Percentiles rank a stretch among this genome's conserved stretches.
Conservation (phyloP, 2,329 filamentous ascomycete species). For the Aspergillus tamarii region DNA sequence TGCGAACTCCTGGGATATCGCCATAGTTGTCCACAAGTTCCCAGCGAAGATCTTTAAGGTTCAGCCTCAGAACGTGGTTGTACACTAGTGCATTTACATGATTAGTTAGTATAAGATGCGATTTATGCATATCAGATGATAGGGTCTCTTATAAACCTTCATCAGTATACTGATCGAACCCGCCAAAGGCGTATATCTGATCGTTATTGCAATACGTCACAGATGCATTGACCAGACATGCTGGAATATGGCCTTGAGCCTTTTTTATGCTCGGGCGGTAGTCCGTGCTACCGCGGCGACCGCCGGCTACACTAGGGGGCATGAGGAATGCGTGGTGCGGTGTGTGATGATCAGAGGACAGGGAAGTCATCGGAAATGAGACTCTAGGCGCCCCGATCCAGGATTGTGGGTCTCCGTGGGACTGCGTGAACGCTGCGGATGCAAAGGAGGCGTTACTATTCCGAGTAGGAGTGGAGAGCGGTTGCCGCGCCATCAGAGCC, state of each 20-base stretch:
- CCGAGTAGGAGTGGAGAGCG: conserved; percentile 28
- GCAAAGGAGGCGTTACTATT: conserved; percentile 20
- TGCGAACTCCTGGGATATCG: conserved; percentile 93
- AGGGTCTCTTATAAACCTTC: conserved; percentile 60
- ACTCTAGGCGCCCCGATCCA: conserved; percentile 33
- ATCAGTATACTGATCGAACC: conserved; percentile 98
- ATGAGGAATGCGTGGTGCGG: conserved; percentile 81
- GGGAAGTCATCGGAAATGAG: conserved; percentile 35
- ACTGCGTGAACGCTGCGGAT: conserved; percentile 26
- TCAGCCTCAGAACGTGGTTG: conserved; percentile 90
- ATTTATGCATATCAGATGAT: background rate
- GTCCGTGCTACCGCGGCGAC: conserved; percentile 63
- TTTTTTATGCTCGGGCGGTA: conserved; percentile 84
- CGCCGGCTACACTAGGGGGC: conserved; percentile 78
- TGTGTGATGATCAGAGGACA: conserved; percentile 48
- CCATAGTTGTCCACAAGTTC: conserved; percentile 97
- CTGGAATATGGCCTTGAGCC: conserved; percentile 78
- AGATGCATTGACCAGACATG: conserved; percentile 95
- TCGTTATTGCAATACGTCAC: conserved; percentile 99
- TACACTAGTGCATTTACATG: conserved; percentile 63
- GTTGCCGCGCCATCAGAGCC: conserved; percentile 35
- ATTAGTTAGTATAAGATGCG: conserved; percentile 16
- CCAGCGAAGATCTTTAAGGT: conserved; percentile 89
- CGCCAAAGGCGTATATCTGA: conserved; percentile 96
- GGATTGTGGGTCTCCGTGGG: conserved; percentile 40